Percentiles rank a stretch among this genome's conserved stretches.
phyloP scores from a whole-genome alignment of 2,329 filamentous ascomycete genomes.

The Neofusicoccum cordaticola region DNA sequence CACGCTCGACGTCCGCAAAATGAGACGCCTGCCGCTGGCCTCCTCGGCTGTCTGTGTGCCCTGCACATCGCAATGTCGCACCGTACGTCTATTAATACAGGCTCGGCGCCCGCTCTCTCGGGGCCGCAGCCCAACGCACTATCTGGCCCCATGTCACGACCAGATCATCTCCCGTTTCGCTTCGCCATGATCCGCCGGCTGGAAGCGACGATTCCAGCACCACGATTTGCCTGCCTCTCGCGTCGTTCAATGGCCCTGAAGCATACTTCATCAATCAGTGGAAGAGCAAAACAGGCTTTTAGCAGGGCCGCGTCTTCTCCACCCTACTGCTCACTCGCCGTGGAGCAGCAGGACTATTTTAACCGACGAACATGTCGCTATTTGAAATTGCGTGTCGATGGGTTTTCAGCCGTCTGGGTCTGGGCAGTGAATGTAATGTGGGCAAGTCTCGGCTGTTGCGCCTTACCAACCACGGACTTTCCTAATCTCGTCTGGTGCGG shows the following conservation, averaged over 20 bases:
- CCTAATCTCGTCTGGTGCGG: background rate
- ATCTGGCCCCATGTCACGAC: slow-evolving; percentile 6
- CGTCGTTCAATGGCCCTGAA: slow-evolving; percentile 45
- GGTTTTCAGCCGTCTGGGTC: background rate
- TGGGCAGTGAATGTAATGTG: background rate
- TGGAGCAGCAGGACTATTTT: slow-evolving; percentile 47
- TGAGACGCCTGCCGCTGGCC: background rate
- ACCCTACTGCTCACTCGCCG: slow-evolving; percentile 44
- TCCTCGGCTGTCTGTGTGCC: slow-evolving; percentile 1
- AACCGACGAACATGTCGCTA: slow-evolving; percentile 43
- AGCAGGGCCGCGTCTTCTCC: slow-evolving; percentile 54
- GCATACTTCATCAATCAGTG: slow-evolving; percentile 52
- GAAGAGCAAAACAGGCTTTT: slow-evolving; percentile 51
- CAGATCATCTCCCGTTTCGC: slow-evolving; percentile 1
- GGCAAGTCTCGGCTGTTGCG: background rate
- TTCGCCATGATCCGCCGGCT: slow-evolving; percentile 5
- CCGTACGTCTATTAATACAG: background rate
- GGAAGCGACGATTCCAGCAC: slow-evolving; percentile 22
- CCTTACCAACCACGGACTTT: background rate
- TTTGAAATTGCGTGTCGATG: background rate
- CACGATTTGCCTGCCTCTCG: slow-evolving; percentile 53
- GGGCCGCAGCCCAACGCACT: background rate
- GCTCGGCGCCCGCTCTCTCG: background rate
- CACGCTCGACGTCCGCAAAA: background rate
- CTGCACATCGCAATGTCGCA: slow-evolving; percentile 7